Base-by-base conservation (phyloP, 2,329 filamentous ascomycete genomes). In the Sarocladiaceae sp. region DNA sequence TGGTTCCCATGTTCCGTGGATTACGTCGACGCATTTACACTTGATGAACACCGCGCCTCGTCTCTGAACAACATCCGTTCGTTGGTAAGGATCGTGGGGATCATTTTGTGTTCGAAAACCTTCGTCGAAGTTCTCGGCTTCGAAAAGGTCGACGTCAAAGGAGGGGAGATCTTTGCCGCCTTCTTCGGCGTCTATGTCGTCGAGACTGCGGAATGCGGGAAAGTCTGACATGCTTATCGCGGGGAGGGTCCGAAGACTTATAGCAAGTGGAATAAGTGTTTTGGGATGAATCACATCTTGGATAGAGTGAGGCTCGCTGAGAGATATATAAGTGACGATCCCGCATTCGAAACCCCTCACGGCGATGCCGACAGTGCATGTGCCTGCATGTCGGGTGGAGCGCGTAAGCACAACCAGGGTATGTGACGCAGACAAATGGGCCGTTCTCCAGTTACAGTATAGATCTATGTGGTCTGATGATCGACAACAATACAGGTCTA, bases 121-220 rank as follows among this genome's bases (percentile, higher is more conserved):
- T 25, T 46, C 40, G 25, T 13, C 22, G 25, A 25, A 15, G 25
- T 46, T 4, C 11, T 4, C 11, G 3, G 23, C 11, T 4, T 46
- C 40, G 40, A 46, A 46, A 25, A 46, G 40, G 13, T 28, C 23
- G 23, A 46, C 12, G 22, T 46, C 40, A 20, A 46, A 46, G 22
- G 40, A 28, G 4, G 40, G 40, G 15, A 46, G 37, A 3, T 8
- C n/a, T 4, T 40, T 15, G 22, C 25, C 23, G 25, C 25, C 40
- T 10, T 46, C 40, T 29, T 46, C 40, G 22, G 22, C 40, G 22
- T 46, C 40, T 5, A 46, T 4, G 4, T 46, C 40, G 13, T 26
- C 40, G 12, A 28, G 23, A 17, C 25, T n/a, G n/a, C 40, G 40
- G 23, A 18, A 28, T 7, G 20, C 23, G 22, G 40, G 40, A 15